These are phyloP conservation scores for Psilocybe cubensis DNA, from an alignment of 768 basidiomycete genomes.

Conservation along the genomic window DNA sequence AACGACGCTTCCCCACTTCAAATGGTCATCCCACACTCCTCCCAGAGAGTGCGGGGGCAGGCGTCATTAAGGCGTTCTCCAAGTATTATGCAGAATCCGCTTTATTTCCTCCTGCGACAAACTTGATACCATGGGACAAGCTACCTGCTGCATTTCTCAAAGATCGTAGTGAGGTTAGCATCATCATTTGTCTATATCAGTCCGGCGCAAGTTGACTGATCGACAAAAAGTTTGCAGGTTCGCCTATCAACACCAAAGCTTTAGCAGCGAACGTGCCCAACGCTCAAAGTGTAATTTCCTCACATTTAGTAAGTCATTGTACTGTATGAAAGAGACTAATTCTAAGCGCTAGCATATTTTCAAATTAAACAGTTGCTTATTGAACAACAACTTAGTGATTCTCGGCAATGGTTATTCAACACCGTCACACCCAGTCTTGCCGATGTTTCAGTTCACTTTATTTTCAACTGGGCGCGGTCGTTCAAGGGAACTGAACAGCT, in stretches of 20 bases:
- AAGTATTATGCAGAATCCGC: conserved; percentile 48
- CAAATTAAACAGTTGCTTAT: conserved; percentile 36
- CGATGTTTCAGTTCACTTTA: conserved; percentile 56
- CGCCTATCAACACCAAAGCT: conserved; percentile 40
- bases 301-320: conserved; percentile 45
- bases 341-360: not conserved
- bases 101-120: conserved; percentile 44
- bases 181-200: not conserved
- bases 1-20: conserved; percentile 56
- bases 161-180: conserved; percentile 50
- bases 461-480: conserved; percentile 45
- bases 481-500: conserved; percentile 39
- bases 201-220: not conserved
- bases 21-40: conserved; percentile 52
- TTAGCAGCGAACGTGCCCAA: conserved; percentile 33
- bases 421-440: conserved; percentile 54
- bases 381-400: conserved; percentile 52
- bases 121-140: conserved; percentile 50
- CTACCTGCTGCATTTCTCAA: conserved; percentile 48
- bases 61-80: conserved; percentile 50
- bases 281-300: conserved; percentile 42
- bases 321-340: not conserved
- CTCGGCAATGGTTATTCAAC: conserved; percentile 60
- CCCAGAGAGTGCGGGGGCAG: conserved; percentile 48
- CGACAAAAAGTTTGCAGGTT: conserved; percentile 33